Conservation (phyloP, 2,329 filamentous ascomycete genomes). For the Monascus ruber region DNA sequence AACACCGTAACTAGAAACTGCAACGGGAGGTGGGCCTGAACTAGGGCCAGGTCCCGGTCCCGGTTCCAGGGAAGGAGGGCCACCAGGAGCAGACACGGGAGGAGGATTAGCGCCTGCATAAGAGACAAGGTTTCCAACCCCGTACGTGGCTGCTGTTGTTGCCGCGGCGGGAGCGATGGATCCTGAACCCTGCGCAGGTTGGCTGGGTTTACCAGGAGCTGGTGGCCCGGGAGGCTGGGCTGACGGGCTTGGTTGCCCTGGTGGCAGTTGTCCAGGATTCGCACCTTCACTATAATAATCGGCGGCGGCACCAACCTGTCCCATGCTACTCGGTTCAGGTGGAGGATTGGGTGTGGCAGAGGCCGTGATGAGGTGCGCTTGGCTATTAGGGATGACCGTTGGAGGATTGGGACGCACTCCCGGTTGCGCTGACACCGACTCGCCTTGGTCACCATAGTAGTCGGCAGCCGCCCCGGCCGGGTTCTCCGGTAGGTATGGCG, state of each 20-base stretch:
- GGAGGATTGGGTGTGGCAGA: constrained; percentile 41
- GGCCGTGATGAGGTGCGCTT: constrained; percentile 47
- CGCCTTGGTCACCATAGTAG: constrained; percentile 52
- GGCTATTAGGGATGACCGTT: constrained; percentile 42
- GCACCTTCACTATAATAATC: constrained; percentile 39
- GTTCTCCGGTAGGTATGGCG: constrained; percentile 36
- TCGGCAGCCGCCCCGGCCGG: constrained; percentile 47
- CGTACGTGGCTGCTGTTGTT: constrained; percentile 28
- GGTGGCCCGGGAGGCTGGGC: constrained; percentile 16
- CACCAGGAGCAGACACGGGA: neutral
- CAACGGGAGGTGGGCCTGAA: too few relatives aligned
- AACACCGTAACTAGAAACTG: too few relatives aligned
- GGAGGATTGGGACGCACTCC: constrained; percentile 45
- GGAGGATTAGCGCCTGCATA: constrained; percentile 12
- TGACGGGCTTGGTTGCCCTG: constrained; percentile 7
- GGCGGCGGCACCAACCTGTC: constrained; percentile 39
- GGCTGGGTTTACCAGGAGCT: constrained; percentile 12
- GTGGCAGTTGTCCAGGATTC: constrained; percentile 7
- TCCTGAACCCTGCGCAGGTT: constrained; percentile 13
- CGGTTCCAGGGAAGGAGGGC: too few relatives aligned
- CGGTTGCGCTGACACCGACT: constrained; percentile 49
- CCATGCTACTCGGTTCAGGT: constrained; percentile 45
- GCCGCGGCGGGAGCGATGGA: constrained; percentile 17
- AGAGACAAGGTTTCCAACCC: constrained; percentile 25
- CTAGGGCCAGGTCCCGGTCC: too few relatives aligned